These are phyloP conservation scores for Plectosphaerella cucumerina DNA, from an alignment of 2,329 filamentous ascomycete genomes.

Conservation along the genomic window DNA sequence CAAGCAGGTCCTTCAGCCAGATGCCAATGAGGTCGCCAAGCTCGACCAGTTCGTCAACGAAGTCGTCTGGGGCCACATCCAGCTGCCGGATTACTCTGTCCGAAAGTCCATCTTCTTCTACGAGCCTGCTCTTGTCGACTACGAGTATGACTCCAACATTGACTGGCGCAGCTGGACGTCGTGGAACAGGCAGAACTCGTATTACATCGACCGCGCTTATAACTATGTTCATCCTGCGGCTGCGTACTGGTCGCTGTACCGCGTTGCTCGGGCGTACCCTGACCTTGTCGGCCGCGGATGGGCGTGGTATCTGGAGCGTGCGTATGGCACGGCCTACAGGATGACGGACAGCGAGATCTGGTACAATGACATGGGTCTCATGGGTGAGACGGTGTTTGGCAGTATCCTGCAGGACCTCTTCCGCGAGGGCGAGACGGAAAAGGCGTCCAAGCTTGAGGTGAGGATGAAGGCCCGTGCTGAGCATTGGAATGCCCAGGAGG, in stretches of 20 bases:
- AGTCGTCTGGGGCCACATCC: slow-evolving; percentile 45
- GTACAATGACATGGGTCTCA: slow-evolving; percentile 45
- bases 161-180: slow-evolving; percentile 48
- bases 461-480: slow-evolving; percentile 45
- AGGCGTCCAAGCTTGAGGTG: slow-evolving; percentile 34
- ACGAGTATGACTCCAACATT: slow-evolving; percentile 35
- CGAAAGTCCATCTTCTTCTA: slow-evolving; percentile 56
- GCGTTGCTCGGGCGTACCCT: slow-evolving; percentile 45
- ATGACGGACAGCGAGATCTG: slow-evolving; percentile 31
- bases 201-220: slow-evolving; percentile 47
- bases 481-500: slow-evolving; percentile 43
- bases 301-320: slow-evolving; percentile 52
- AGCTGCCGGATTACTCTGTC: slow-evolving; percentile 42
- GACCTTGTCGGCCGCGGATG: slow-evolving; percentile 35
- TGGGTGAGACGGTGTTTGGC: slow-evolving; percentile 57
- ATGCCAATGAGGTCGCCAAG: slow-evolving; percentile 41
- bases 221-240: slow-evolving; percentile 55
- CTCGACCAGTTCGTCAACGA: slow-evolving; percentile 50
- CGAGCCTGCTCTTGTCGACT: slow-evolving; percentile 39
- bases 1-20: slow-evolving; percentile 50
- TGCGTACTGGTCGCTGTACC: slow-evolving; percentile 55
- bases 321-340: slow-evolving; percentile 44
- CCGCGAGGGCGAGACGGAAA: slow-evolving; percentile 35
- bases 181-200: slow-evolving; percentile 44
- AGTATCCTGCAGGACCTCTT: slow-evolving; percentile 47